Conservation (phyloP, 1,284 basidiomycete genomes). For the Apiotrichum sp. region DNA sequence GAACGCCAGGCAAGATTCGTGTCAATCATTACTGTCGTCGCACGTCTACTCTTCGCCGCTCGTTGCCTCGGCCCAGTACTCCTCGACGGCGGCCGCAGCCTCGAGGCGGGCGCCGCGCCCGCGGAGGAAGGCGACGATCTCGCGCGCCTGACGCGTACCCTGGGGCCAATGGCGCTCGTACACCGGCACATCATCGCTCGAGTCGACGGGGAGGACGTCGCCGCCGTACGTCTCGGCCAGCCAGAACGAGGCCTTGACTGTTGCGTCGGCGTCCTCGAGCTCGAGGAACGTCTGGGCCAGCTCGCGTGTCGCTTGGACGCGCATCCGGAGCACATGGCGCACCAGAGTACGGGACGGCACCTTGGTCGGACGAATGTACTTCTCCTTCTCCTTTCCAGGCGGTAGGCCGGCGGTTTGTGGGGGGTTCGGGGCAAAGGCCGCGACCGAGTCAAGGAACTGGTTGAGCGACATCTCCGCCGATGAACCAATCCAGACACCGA, state of each 20-base stretch:
- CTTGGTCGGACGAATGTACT: constrained; percentile 43
- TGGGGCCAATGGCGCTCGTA: constrained; percentile 32
- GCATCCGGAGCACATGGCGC: constrained; percentile 73
- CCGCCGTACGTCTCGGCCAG: constrained; percentile 38
- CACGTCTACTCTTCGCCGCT: constrained; percentile 10
- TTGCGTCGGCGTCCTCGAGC: constrained; percentile 50
- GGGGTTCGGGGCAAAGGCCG: constrained; percentile 36
- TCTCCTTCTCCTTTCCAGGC: constrained; percentile 25
- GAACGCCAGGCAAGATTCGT: too few relatives aligned
- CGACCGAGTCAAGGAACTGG: constrained; percentile 53
- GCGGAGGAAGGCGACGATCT: constrained; percentile 44
- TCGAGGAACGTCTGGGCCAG: constrained; percentile 65
- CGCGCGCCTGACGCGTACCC: constrained; percentile 32
- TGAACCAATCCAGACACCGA: constrained; percentile 82
- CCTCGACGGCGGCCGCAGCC: constrained; percentile 5
- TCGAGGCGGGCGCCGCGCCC: constrained; percentile 38
- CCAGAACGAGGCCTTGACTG: constrained; percentile 40
- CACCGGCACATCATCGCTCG: constrained; percentile 22
- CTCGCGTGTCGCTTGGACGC: constrained; percentile 67
- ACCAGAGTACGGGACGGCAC: constrained; percentile 74
- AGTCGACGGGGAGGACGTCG: constrained; percentile 21
- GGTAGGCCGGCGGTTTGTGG: constrained; percentile 35
- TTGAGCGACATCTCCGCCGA: constrained; percentile 71
- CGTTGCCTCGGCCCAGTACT: constrained; percentile 27
- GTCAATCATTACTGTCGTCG: neutral